Evolutionary conservation across 495 filamentous ascomycete genomes (phyloP), one percentile per base, ranked within the genome.

Genomic region (Bombardia bombarda): DNA sequence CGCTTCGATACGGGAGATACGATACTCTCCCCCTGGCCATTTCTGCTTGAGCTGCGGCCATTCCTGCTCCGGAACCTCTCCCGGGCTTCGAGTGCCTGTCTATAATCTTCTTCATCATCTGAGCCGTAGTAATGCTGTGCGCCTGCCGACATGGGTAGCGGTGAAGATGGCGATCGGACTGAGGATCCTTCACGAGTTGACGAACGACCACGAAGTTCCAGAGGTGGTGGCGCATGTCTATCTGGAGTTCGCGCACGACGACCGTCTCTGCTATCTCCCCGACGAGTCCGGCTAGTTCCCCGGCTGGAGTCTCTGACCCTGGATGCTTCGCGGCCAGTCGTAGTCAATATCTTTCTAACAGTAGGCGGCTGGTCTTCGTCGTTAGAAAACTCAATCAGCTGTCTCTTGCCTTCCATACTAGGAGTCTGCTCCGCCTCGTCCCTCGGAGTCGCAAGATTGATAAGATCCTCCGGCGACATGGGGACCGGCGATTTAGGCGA

Each of bases 401-500:
- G 43, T 4, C 25, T 43, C 7, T 32, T 40, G 14, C 24, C 36
- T 3, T 44, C 44, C 10, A 17, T 6, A 24, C 50, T 25, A 13
- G 40, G 35, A 14, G 19, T 33, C 23, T 46, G 39, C 14, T 53
- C 47, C 4, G 42, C 18, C 33, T 51, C 38, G 13, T 63, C 48
- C 23, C 55, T 69, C 1, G 65, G 68, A 0, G 62, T 73, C 38
- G 74, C 68, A 26, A 78, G 68, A 49, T 70, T 75, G 52, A 78
- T 76, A 50, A 85, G 51, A 45, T 92, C 86, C 50, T 94, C 86
- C 0, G 87, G 86, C 1, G 87, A 90, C 89, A 95, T 95, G 14
- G 87, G 86, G 10, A 93, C 78, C 0, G 89, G 89, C 8, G 88
- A 94, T 32, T 86, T 90, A 4, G 88, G 89, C 5, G 89, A 94